A percentile compares a stretch with the other conserved stretches of the same genome.
Evolutionary conservation across 2,329 filamentous ascomycete species (phyloP).

Genomic region (Colletotrichum sp.): DNA sequence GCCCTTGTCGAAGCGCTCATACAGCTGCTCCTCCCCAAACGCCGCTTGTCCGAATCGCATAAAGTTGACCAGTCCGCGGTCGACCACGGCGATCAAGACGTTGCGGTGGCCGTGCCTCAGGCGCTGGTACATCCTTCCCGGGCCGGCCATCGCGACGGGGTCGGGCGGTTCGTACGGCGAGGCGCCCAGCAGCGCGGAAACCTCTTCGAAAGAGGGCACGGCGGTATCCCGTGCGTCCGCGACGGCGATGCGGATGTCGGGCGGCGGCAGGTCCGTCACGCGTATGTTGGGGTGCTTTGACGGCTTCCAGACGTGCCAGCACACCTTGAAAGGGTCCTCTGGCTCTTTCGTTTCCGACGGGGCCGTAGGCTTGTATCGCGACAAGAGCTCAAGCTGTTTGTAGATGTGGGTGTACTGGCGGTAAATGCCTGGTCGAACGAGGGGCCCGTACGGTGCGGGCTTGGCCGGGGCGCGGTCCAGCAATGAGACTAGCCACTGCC

Average conservation of each 20-base stretch:
- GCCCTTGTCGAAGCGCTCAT: constrained; percentile 57
- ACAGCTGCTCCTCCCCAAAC: constrained; percentile 78
- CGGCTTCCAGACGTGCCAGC: constrained; percentile 85
- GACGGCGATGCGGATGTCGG: constrained; percentile 86
- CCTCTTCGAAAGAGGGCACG: constrained; percentile 76
- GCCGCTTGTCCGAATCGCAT: constrained; percentile 80
- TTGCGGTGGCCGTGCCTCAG: constrained; percentile 86
- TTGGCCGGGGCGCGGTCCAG: constrained; percentile 33
- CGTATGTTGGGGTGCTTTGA: constrained; percentile 65
- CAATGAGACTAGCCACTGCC: constrained; percentile 60
- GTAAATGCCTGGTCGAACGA: constrained; percentile 68
- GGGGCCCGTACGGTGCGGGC: constrained; percentile 53
- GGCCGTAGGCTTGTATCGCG: constrained; percentile 65
- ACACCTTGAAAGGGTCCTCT: constrained; percentile 69
- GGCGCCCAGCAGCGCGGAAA: constrained; percentile 74
- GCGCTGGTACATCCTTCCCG: constrained; percentile 70
- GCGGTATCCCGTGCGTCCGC: constrained; percentile 74
- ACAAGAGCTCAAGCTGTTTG: constrained; percentile 75
- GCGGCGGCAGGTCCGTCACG: constrained; percentile 78
- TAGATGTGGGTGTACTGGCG: constrained; percentile 76
- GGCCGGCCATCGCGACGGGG: constrained; percentile 35
- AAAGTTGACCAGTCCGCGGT: constrained; percentile 89
- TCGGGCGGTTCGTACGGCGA: constrained; percentile 72
- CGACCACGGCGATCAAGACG: constrained; percentile 86
- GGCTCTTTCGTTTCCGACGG: constrained; percentile 30